Base-by-base conservation (phyloP, 2,329 filamentous ascomycete genomes). In the Colletotrichum karsti region DNA sequence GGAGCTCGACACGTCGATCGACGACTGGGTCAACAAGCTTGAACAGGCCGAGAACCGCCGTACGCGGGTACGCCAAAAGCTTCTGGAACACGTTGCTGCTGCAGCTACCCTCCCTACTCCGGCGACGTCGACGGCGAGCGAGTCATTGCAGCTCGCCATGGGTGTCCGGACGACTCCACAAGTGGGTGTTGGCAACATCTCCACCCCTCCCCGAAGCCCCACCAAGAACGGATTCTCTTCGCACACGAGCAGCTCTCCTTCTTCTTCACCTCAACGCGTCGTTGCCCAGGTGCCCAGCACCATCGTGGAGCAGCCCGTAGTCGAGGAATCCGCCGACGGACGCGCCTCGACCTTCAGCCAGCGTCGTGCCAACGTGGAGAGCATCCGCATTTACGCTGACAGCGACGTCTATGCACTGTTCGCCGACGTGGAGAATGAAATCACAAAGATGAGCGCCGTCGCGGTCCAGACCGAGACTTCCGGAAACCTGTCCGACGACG, bases 11-110 rank as follows among this genome's bases (percentile, higher is more conserved):
- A 82, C 86, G 15, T 92, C 91, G 3, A 95, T 95, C 70, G 93
- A 95, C 73, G 92, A 94, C 75, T 95, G 93, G 91, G 89, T 93
- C 54, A 84, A 81, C 72, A 95, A 95, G 80, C 86, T 95, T n/a
- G 93, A 95, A 75, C 87, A 91, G 70, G 91, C 92, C 9, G 93
- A 95, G 78, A 93, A 94, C 76, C 86, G 93, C 74, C 89, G 92
- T 42, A 91, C 90, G 15, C 86, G 91, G 7, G 89, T 95, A 48
- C 88, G 92, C 39, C 92, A 95, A 76, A 95, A 94, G 83, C 83
- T 95, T 12, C 86, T 95, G 4, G 92, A 95, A 78, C 93, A 95
- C 74, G 90, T 95, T 58, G 92, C 93, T 51, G 93, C 92, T 15
- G 91, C 92, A 3, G 81, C 88, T 57, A 88, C 87, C 7, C 81